Evolutionary conservation across 805 yeast genomes (phyloP).

Genomic region (Wickerhamomyces ciferrii): DNA sequence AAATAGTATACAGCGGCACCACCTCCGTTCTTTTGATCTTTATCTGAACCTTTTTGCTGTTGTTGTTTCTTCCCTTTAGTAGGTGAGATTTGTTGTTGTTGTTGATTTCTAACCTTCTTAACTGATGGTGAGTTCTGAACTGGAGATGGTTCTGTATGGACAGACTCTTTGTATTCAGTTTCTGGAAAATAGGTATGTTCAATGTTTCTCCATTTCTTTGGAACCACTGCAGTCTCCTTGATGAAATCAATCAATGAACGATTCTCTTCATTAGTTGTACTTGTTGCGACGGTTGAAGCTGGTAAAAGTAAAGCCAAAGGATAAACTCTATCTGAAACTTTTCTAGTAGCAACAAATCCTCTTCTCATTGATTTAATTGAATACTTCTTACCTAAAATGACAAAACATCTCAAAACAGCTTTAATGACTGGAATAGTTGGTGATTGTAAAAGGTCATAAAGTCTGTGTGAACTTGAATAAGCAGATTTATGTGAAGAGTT

Average conservation of each 20-base stretch:
- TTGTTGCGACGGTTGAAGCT: conserved; percentile 31
- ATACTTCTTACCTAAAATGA: conserved; percentile 56
- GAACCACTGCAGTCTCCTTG: conserved; percentile 37
- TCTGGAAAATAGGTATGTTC: conserved; percentile 45
- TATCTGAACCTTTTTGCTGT: conserved; percentile 7
- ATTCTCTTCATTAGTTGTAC: conserved; percentile 29
- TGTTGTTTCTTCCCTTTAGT: conserved; percentile 14
- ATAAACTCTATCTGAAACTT: conserved; percentile 21
- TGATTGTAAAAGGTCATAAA: conserved; percentile 52
- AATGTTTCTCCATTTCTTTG: conserved; percentile 51
- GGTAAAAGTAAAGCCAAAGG: conserved; percentile 53
- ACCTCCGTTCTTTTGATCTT: conserved; percentile 11
- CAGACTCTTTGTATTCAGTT: neutral
- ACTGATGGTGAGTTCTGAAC: conserved; percentile 10
- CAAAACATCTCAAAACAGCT: conserved; percentile 55
- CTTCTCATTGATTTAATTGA: conserved; percentile 31
- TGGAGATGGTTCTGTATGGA: neutral
- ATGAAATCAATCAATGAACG: conserved; percentile 42
- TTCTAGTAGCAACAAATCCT: conserved; percentile 16
- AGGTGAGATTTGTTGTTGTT: conserved; percentile 5
- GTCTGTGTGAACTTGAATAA: conserved; percentile 60
- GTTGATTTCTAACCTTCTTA: conserved; percentile 9
- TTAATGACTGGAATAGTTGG: conserved; percentile 56
- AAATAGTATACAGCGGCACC: conserved; percentile 49
- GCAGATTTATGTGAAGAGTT: conserved; percentile 64